Percentiles rank a stretch among this genome's conserved stretches.
These are phyloP conservation scores for Botrytis cinerea DNA, from an alignment of 2,329 filamentous ascomycete species.

Conservation along the genomic window DNA sequence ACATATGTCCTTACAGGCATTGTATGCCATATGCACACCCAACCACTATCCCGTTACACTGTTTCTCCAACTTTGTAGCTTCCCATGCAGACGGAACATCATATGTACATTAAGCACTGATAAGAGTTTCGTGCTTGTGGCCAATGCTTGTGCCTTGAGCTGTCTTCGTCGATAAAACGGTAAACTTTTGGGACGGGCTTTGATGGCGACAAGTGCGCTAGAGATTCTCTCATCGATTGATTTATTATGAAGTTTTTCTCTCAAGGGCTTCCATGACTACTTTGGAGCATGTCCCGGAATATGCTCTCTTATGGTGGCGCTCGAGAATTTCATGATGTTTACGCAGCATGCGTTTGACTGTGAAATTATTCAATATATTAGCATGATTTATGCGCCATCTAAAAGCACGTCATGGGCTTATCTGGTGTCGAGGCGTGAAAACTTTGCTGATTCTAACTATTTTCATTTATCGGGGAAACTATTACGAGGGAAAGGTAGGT, in stretches of 20 bases:
- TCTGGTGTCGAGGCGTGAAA: neutral
- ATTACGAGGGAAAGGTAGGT: neutral
- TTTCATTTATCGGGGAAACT: neutral
- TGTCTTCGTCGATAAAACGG: neutral
- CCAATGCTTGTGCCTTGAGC: conserved; percentile 1
- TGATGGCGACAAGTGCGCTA: conserved; percentile 23
- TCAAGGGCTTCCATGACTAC: neutral
- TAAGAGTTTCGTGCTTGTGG: conserved; percentile 5
- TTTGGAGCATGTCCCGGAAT: neutral
- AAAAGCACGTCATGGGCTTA: conserved; percentile 1
- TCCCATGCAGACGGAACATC: neutral
- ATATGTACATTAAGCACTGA: conserved; percentile 1
- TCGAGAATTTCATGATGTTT: neutral
- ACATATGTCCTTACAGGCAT: conserved; percentile 21
- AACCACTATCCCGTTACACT: neutral
- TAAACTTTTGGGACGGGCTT: neutral
- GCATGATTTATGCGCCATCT: neutral
- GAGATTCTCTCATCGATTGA: conserved; percentile 10
- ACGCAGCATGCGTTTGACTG: neutral
- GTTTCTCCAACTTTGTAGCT: neutral
- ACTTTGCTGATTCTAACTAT: neutral
- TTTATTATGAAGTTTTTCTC: neutral
- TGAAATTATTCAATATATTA: neutral
- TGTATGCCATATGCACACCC: neutral
- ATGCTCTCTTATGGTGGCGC: neutral